phyloP scores from a whole-genome alignment of 2,329 filamentous ascomycete species.

The Chaetomiaceae sp. region DNA sequence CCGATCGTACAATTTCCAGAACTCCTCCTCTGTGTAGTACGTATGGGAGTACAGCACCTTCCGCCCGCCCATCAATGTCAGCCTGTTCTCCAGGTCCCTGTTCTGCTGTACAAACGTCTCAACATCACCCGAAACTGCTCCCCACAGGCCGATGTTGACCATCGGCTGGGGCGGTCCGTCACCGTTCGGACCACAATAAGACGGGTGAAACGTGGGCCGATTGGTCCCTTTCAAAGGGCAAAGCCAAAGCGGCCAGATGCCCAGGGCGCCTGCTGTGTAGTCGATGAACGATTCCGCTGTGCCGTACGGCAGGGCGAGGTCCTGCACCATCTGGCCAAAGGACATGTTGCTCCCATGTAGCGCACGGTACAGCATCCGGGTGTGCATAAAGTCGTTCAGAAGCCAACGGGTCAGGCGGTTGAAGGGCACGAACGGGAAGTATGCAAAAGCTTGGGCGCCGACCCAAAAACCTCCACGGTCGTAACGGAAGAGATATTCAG shows the following conservation, averaged over 20 bases:
- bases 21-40: slow-evolving; percentile 2
- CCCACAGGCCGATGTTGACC: slow-evolving; percentile 6
- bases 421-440: slow-evolving; percentile 1
- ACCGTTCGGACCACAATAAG: background rate
- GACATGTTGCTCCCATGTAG: background rate
- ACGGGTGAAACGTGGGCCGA: background rate
- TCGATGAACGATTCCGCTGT: background rate
- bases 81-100: background rate
- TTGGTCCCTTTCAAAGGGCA: background rate
- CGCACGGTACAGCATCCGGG: slow-evolving; percentile 6
- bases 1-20: slow-evolving; percentile 2
- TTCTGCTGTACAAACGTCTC: background rate
- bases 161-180: background rate
- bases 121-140: background rate
- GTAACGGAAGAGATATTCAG: slow-evolving; percentile 5
- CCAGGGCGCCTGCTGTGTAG: background rate
- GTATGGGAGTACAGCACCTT: slow-evolving; percentile 6
- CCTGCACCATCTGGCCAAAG: background rate
- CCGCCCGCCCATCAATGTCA: background rate
- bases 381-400: slow-evolving; percentile 10
- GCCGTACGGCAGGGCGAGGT: background rate
- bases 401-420: slow-evolving; percentile 9
- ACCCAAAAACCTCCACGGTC: slow-evolving; percentile 7
- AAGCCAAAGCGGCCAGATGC: slow-evolving; percentile 8
- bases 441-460: background rate